Conservation (phyloP, 257 asterid species). For the Nicotiana knightiana region DNA sequence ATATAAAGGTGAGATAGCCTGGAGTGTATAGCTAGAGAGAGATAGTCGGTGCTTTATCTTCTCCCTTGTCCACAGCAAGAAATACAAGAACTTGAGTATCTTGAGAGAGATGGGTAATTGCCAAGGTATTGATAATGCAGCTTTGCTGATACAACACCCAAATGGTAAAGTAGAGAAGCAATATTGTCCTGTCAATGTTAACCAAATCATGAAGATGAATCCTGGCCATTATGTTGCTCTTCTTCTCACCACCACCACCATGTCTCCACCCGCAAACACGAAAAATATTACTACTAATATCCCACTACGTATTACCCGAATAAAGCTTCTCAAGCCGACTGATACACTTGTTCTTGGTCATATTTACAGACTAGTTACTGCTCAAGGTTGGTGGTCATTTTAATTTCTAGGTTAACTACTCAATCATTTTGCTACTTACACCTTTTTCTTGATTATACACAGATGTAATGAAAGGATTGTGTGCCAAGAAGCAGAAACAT, state of each 20-base stretch:
- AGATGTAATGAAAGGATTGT: slow-evolving; percentile 71
- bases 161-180: slow-evolving; percentile 61
- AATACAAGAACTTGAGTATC: too few relatives aligned
- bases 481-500: slow-evolving; percentile 66
- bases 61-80: too few relatives aligned
- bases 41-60: too few relatives aligned
- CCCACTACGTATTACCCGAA: slow-evolving; percentile 61
- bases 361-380: slow-evolving; percentile 73
- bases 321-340: slow-evolving; percentile 72
- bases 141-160: slow-evolving; percentile 58
- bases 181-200: slow-evolving; percentile 48
- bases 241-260: slow-evolving; percentile 66
- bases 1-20: too few relatives aligned
- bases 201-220: slow-evolving; percentile 64
- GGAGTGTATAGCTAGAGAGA: too few relatives aligned
- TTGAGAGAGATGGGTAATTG: slow-evolving; percentile 69
- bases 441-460: slow-evolving; percentile 2
- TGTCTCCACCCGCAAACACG: slow-evolving; percentile 6
- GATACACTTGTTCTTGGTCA: slow-evolving; percentile 80
- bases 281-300: background rate
- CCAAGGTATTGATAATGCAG: slow-evolving; percentile 82
- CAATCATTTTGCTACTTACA: background rate
- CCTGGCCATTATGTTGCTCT: slow-evolving; percentile 90
- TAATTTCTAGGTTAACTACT: too few relatives aligned
- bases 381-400: slow-evolving; percentile 43